A percentile compares a stretch with the other conserved stretches of the same genome.
Evolutionary conservation across 2,329 filamentous ascomycete species (phyloP).

Genomic region (Microcyclosporella mali): DNA sequence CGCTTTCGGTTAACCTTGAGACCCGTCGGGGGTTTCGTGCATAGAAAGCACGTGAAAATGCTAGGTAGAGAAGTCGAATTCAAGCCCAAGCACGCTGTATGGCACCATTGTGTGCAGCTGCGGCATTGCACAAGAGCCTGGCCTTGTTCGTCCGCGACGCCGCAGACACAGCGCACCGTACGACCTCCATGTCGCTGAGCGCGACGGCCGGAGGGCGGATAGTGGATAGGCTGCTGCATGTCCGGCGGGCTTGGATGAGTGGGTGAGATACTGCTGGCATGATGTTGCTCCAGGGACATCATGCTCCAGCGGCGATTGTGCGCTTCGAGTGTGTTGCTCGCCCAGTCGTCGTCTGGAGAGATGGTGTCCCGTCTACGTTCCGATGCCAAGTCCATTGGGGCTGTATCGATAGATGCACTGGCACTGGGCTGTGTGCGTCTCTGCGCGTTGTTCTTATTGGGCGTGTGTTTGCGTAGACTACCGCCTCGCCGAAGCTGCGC

Average conservation of each 20-base stretch:
- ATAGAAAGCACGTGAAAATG: constrained; percentile 47
- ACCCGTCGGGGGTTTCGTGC: constrained; percentile 28
- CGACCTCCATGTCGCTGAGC: constrained; percentile 3
- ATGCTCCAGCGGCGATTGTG: constrained; percentile 43
- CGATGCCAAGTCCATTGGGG: constrained; percentile 24
- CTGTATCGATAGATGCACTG: constrained; percentile 25
- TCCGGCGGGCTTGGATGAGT: constrained; percentile 12
- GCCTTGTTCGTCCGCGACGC: constrained; percentile 48
- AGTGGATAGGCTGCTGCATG: constrained; percentile 1
- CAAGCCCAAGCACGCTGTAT: constrained; percentile 53
- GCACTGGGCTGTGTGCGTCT: constrained; percentile 9
- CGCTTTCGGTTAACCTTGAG: constrained; percentile 2
- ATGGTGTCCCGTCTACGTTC: constrained; percentile 14
- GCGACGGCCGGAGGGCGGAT: not conserved
- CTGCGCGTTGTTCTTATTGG: constrained; percentile 14
- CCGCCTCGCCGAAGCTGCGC: constrained; percentile 30
- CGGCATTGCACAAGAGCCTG: constrained; percentile 58
- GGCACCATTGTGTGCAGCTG: constrained; percentile 58
- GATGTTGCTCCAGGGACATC: constrained; percentile 40
- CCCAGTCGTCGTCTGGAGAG: constrained; percentile 14
- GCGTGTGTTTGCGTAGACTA: constrained; percentile 25
- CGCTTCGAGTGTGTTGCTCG: constrained; percentile 34
- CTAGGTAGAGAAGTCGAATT: constrained; percentile 42
- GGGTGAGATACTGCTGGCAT: constrained; percentile 28
- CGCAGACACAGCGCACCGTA: constrained; percentile 53